phyloP scores from a whole-genome alignment of 805 yeast genomes.

The Lachancea waltii region DNA sequence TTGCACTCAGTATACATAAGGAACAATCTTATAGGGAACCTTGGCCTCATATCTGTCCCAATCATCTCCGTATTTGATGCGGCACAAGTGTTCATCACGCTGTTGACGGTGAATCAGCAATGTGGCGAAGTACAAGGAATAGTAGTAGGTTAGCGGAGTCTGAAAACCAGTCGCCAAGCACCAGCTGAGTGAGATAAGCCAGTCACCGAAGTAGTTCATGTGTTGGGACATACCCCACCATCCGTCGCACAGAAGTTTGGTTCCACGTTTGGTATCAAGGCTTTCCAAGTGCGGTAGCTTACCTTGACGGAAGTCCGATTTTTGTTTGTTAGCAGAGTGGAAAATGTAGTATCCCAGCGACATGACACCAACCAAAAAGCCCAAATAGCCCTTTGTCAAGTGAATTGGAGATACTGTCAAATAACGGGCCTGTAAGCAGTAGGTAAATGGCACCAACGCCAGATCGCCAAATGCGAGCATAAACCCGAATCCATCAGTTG shows the following conservation, averaged over 20 bases:
- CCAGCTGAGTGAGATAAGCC: slow-evolving; percentile 89
- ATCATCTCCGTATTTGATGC: slow-evolving; percentile 72
- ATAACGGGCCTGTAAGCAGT: slow-evolving; percentile 79
- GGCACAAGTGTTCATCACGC: slow-evolving; percentile 89
- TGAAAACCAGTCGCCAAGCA: slow-evolving; percentile 81
- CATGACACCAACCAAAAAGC: slow-evolving; percentile 43
- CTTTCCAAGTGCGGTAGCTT: slow-evolving; percentile 60
- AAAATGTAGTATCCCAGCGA: slow-evolving; percentile 71
- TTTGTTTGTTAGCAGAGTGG: slow-evolving; percentile 78
- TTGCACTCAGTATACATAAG: slow-evolving; percentile 74
- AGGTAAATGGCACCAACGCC: slow-evolving; percentile 87
- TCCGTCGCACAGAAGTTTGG: slow-evolving; percentile 77
- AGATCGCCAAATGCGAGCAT: slow-evolving; percentile 95
- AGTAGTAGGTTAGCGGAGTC: slow-evolving; percentile 83
- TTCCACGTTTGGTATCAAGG: slow-evolving; percentile 68
- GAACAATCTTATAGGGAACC: slow-evolving; percentile 89
- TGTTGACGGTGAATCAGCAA: slow-evolving; percentile 81
- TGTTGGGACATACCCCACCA: slow-evolving; percentile 97
- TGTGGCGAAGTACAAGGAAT: slow-evolving; percentile 73
- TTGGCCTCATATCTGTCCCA: slow-evolving; percentile 77
- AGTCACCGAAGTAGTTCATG: slow-evolving; percentile 92
- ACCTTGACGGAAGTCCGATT: slow-evolving; percentile 76
- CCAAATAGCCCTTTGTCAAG: slow-evolving; percentile 39
- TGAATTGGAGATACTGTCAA: slow-evolving; percentile 56
- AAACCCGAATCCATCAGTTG: slow-evolving; percentile 95